phyloP scores from a whole-genome alignment of 805 yeast species.

The Dipodascopsis tothii region DNA sequence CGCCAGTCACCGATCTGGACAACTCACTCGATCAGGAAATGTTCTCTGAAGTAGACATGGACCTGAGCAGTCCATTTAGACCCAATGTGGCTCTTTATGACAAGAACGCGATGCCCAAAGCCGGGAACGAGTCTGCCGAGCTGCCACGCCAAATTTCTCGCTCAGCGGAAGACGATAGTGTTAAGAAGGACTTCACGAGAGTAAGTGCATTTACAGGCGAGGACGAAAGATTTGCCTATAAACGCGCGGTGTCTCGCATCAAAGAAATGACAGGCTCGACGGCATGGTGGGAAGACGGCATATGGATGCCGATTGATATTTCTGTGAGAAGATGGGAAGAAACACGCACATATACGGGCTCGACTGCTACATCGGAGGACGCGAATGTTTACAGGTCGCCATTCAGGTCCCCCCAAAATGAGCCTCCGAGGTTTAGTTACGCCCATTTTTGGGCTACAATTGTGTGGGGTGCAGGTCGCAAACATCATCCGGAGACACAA shows the following conservation, averaged over 20 bases:
- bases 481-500: no score
- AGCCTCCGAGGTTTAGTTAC: no score
- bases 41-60: conserved; percentile 60
- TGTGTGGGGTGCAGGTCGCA: no score
- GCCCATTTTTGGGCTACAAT: no score
- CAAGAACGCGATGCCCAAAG: conserved; percentile 29
- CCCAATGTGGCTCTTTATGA: conserved; percentile 63
- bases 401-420: no score
- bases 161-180: conserved; percentile 14
- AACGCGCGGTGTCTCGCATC: conserved; percentile 61
- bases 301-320: conserved; percentile 65
- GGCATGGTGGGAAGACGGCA: conserved; percentile 42
- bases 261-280: conserved; percentile 50
- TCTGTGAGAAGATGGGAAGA: no score
- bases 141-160: conserved; percentile 26
- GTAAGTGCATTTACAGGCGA: conserved; percentile 62
- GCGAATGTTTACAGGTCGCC: no score
- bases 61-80: conserved; percentile 54
- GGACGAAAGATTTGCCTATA: conserved; percentile 67
- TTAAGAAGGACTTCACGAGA: conserved; percentile 39
- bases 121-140: conserved; percentile 6
- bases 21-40: conserved; percentile 54
- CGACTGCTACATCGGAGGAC: no score
- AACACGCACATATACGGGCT: no score
- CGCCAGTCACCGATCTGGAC: conserved; percentile 15